Evolutionary conservation across 768 basidiomycete genomes (phyloP), one percentile per base, ranked within the genome.

Genomic region (Amanita exitialis): DNA sequence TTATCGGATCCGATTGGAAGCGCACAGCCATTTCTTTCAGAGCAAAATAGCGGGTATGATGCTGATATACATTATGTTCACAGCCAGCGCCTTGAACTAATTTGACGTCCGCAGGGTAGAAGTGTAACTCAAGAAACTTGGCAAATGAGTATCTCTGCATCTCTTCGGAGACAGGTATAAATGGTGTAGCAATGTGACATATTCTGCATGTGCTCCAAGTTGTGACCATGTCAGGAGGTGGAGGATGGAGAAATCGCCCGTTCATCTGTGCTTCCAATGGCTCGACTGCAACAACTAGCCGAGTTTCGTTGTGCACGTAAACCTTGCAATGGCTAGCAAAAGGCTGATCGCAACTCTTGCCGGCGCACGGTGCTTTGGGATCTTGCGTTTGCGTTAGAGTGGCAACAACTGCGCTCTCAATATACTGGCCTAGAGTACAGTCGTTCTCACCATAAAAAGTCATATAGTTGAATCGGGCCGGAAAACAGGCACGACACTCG

Each of bases 61-160:
- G 83, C 54, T 85, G 81, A 61, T 92, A 95, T 52, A 93, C 89
- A 62, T 98, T 96, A 66, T 99, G 96, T 51, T 86, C 78, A 61
- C 96, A 98, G 3, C 84, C 85, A 28, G 91, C 90, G 7, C 88
- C 90, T 58, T 82, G 85, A n/a, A 90, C 81, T 44, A 90, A 72
- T 59, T 82, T 76, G 59, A 93, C 82, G 55, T 90, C 82, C 30
- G 90, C 80, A 27, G 92, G 93, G 66, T 98, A 96, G 66, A 97
- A 97, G 61, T 92, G 88, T 23, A 95, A 79, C 62, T 99, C 95
- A 25, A 99, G 77, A 64, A 95, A 98, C 59, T 96, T 94, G 32
- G 87, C 90, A 63, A 97, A 95, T 4, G 94, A 97, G 62, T 95
- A 92, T 51, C 85, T 73, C 60, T 90, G 87, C 76, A 94, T 92